phyloP scores from a whole-genome alignment of 495 filamentous ascomycete genomes.

The Penicillium subrubescens region DNA sequence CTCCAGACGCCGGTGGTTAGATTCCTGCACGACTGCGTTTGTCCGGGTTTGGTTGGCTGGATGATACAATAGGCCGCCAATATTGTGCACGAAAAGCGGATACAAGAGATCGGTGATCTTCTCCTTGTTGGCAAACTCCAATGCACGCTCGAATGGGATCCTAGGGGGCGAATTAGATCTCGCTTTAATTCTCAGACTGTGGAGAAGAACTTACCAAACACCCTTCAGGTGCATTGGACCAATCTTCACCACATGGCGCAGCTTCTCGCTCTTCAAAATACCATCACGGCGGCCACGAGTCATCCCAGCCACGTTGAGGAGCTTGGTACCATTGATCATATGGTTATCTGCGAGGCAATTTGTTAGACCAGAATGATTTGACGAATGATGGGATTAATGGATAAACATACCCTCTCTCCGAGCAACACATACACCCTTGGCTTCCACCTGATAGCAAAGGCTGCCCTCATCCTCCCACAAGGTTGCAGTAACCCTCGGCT shows the following conservation, averaged over 20 bases:
- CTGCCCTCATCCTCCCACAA: constrained; percentile 98
- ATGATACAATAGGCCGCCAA: constrained; percentile 91
- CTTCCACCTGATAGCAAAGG: constrained; percentile 96
- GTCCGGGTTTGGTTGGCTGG: constrained; percentile 83
- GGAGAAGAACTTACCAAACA: constrained; percentile 73
- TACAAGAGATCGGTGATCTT: constrained; percentile 97
- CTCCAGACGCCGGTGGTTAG: constrained; percentile 69
- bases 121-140: constrained; percentile 99
- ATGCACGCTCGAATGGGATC: constrained; percentile 95
- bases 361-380: constrained; percentile 6
- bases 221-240: constrained; percentile 99
- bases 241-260: constrained; percentile 96
- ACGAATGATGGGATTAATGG: background rate
- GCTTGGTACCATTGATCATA: constrained; percentile 98
- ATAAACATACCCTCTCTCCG: constrained; percentile 84
- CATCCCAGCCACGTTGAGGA: constrained; percentile 97
- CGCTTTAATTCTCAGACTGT: background rate
- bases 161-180: constrained; percentile 43
- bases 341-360: constrained; percentile 74
- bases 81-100: constrained; percentile 97
- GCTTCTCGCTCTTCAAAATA: constrained; percentile 96
- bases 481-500: constrained; percentile 96
- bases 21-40: constrained; percentile 84
- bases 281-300: constrained; percentile 93
- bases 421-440: constrained; percentile 93